A percentile compares a stretch with the other conserved stretches of the same genome.
Evolutionary conservation across 176 grass and related monocot species (phyloP).

Genomic region (Cenchrus americanus): DNA sequence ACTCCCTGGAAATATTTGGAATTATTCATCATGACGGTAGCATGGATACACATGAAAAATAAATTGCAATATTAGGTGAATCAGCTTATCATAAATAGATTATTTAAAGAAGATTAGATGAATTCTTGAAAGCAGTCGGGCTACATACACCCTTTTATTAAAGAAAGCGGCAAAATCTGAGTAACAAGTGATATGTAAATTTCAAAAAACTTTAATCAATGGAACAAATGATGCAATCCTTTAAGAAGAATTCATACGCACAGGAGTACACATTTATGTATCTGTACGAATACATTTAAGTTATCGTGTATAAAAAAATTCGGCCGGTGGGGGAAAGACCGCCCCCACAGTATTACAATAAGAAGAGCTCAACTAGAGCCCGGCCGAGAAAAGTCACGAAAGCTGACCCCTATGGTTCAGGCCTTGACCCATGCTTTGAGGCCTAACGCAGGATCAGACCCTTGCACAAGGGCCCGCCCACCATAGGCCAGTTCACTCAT

Average conservation of each 20-base stretch:
- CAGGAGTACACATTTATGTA: not conserved
- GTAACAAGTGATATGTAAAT: conserved; percentile 5
- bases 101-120: conserved; percentile 26
- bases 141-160: too few relatives aligned
- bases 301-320: not conserved
- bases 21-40: conserved; percentile 29
- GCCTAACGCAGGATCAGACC: too few relatives aligned
- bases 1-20: conserved; percentile 55
- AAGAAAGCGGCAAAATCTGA: not conserved
- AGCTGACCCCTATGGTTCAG: too few relatives aligned
- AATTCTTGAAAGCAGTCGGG: not conserved
- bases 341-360: too few relatives aligned
- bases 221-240: not conserved
- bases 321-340: too few relatives aligned
- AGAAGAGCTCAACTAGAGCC: too few relatives aligned
- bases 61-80: conserved; percentile 1
- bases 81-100: conserved; percentile 18
- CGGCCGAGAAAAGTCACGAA: too few relatives aligned
- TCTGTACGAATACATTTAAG: not conserved
- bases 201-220: conserved; percentile 18
- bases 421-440: too few relatives aligned
- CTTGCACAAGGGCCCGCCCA: too few relatives aligned
- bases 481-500: too few relatives aligned
- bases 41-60: conserved; percentile 14
- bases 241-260: conserved; percentile 17